These are phyloP conservation scores for Combretum micranthum DNA, from an alignment of 345 rosid genomes.

Conservation along the genomic window DNA sequence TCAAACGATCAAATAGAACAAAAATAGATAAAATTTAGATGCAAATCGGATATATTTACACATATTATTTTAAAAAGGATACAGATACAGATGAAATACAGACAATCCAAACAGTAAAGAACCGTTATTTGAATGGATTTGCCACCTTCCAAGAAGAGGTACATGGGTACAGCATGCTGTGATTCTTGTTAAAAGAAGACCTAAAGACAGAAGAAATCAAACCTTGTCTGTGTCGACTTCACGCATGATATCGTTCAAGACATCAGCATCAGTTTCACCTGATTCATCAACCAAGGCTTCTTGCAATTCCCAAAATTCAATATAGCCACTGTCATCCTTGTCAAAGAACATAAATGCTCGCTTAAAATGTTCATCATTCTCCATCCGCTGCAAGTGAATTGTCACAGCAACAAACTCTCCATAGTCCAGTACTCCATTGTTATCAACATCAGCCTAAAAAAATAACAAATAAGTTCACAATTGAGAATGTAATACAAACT, in stretches of 20 bases:
- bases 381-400: slow-evolving; percentile 97
- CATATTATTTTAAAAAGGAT: too few species aligned
- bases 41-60: too few species aligned
- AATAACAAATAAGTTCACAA: not conserved
- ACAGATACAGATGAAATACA: too few species aligned
- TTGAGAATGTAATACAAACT: too few species aligned
- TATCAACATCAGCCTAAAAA: slow-evolving; percentile 91
- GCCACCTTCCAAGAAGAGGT: not conserved
- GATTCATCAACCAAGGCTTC: slow-evolving; percentile 71
- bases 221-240: slow-evolving; percentile 99
- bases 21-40: too few species aligned
- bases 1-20: too few species aligned
- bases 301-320: slow-evolving; percentile 70
- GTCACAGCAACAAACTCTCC: slow-evolving; percentile 98
- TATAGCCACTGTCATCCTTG: slow-evolving; percentile 70
- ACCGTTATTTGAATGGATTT: too few species aligned
- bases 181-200: not conserved
- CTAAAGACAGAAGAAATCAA: slow-evolving; percentile 5
- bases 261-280: slow-evolving; percentile 59
- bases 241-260: slow-evolving; percentile 74
- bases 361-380: slow-evolving; percentile 87
- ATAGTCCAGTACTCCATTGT: slow-evolving; percentile 80
- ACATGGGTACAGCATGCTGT: not conserved
- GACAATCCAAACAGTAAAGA: too few species aligned
- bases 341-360: slow-evolving; percentile 92